phyloP scores from a whole-genome alignment of 225 moss, liverwort and hornwort species.

The Physcomitrium patens region DNA sequence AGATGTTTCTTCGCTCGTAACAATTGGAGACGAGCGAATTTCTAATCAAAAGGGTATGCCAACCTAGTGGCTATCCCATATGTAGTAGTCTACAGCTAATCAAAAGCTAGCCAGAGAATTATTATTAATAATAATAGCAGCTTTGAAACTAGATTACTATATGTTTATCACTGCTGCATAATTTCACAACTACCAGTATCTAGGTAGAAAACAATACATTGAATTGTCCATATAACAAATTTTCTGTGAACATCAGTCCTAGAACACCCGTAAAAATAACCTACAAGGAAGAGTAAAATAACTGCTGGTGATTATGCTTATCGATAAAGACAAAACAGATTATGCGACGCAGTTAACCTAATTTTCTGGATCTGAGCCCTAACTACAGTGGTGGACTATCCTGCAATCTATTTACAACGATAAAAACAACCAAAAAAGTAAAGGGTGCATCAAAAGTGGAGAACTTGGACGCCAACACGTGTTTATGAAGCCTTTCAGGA shows the following conservation, averaged over 20 bases:
- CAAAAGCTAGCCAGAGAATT: too few relatives aligned
- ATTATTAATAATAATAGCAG: too few relatives aligned
- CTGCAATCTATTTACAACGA: constrained; percentile 44
- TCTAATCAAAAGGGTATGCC: too few relatives aligned
- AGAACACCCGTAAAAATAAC: constrained; percentile 34
- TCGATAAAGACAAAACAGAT: constrained; percentile 26
- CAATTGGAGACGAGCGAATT: too few relatives aligned
- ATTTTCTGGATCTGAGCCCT: constrained; percentile 29
- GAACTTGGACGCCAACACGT: constrained; percentile 26
- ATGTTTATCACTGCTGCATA: too few relatives aligned
- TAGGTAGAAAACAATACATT: constrained; percentile 16
- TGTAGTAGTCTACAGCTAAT: too few relatives aligned
- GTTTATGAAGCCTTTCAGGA: constrained; percentile 11
- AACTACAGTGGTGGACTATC: neutral
- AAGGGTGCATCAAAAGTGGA: constrained; percentile 38
- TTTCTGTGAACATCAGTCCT: constrained; percentile 35
- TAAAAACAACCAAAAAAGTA: neutral
- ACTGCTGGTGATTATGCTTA: constrained; percentile 26
- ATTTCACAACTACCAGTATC: too few relatives aligned
- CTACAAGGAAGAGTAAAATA: constrained; percentile 44
- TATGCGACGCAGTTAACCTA: constrained; percentile 24
- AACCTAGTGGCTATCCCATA: too few relatives aligned
- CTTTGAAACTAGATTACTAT: too few relatives aligned
- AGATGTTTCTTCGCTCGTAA: too few relatives aligned
- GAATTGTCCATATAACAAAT: constrained; percentile 39